phyloP scores from a whole-genome alignment of 192 early-diverging fungal species.

The Umbelopsis vinacea region DNA sequence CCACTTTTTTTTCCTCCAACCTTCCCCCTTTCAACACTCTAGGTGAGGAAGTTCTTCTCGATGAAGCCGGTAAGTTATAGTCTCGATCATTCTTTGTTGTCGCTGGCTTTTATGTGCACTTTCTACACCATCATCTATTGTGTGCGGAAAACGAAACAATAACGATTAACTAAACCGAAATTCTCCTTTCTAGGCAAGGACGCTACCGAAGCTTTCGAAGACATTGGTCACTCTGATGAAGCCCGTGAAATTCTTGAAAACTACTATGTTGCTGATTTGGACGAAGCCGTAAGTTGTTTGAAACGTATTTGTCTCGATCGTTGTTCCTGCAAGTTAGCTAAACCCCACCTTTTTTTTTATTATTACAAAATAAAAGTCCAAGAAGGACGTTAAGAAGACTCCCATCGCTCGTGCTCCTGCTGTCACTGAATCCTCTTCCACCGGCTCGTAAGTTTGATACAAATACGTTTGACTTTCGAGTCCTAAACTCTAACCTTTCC shows the following conservation, averaged over 20 bases:
- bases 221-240: constrained; percentile 95
- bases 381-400: constrained; percentile 7
- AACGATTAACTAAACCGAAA: not conserved
- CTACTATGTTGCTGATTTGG: constrained; percentile 41
- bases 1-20: not conserved
- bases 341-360: not conserved
- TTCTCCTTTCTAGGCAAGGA: constrained; percentile 65
- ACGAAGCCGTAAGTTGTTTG: constrained; percentile 32
- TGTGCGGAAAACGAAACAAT: not conserved
- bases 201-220: constrained; percentile 91
- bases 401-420: constrained; percentile 10
- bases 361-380: not conserved
- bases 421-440: not conserved
- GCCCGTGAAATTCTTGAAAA: constrained; percentile 77
- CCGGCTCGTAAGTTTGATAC: not conserved
- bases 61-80: constrained; percentile 56
- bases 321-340: not conserved
- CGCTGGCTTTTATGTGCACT: too few relatives aligned
- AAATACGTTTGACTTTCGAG: not conserved
- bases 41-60: constrained; percentile 90
- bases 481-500: not conserved
- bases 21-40: not conserved
- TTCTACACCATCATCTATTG: not conserved
- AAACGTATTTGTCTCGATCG: not conserved
- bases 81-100: too few relatives aligned